These are phyloP conservation scores for Acacia pycnantha DNA, from an alignment of 331 rosid species.

Conservation along the genomic window DNA sequence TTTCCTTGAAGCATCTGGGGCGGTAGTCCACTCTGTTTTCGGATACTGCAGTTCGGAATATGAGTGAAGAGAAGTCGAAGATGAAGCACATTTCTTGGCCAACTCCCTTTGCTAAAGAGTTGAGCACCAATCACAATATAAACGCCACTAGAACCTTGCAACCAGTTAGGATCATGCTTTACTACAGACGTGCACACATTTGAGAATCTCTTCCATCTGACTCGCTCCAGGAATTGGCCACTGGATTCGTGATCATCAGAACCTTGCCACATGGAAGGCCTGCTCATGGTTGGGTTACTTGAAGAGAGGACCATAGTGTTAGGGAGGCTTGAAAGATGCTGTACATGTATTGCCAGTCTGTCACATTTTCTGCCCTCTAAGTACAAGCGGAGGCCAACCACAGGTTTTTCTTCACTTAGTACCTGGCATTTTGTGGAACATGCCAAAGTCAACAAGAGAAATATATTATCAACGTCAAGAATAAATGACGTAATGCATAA, in stretches of 20 bases:
- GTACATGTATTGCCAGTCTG: conserved; percentile 72
- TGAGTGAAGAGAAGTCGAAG: conserved; percentile 75
- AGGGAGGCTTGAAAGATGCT: conserved; percentile 91
- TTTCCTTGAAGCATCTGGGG: conserved; percentile 73
- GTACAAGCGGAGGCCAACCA: conserved; percentile 88
- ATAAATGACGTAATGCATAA: conserved; percentile 9
- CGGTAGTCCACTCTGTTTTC: conserved; percentile 78
- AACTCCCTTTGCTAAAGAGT: conserved; percentile 72
- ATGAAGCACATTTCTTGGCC: conserved; percentile 91
- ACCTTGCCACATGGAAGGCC: conserved; percentile 65
- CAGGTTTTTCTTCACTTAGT: conserved; percentile 72
- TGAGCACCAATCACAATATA: conserved; percentile 92
- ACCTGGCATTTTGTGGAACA: conserved; percentile 57
- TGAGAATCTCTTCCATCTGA: conserved; percentile 88
- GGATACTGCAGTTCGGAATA: conserved; percentile 69
- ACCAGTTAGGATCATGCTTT: conserved; percentile 83
- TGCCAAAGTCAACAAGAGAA: conserved; percentile 17
- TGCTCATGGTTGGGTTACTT: conserved; percentile 33
- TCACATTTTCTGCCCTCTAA: conserved; percentile 85
- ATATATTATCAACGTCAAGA: conserved; percentile 3
- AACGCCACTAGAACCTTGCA: conserved; percentile 65
- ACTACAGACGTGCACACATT: conserved; percentile 82
- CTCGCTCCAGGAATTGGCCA: conserved; percentile 65
- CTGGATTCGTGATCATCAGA: conserved; percentile 63
- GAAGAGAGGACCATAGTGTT: conserved; percentile 60